Conservation (phyloP, 345 rosid genomes). For the Draba incana region DNA sequence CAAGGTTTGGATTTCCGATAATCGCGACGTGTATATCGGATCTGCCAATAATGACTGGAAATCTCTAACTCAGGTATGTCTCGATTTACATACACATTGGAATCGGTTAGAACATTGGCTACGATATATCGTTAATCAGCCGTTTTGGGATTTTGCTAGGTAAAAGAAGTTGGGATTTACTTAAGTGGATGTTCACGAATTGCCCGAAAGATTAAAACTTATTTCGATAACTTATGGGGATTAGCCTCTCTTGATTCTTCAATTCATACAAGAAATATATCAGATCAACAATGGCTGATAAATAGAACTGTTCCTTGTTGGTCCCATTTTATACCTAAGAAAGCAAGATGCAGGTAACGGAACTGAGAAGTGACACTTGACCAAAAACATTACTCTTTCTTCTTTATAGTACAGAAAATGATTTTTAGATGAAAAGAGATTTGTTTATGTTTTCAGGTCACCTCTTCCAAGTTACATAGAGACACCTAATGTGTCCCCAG, state of each 20-base stretch:
- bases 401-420: not conserved
- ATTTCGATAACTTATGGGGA: slow-evolving; percentile 69
- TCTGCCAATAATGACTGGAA: slow-evolving; percentile 97
- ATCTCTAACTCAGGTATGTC: slow-evolving; percentile 82
- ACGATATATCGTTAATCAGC: not conserved
- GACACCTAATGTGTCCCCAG: slow-evolving; percentile 54
- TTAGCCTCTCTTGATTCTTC: slow-evolving; percentile 65
- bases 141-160: slow-evolving; percentile 43
- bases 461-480: slow-evolving; percentile 63
- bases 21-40: slow-evolving; percentile 72
- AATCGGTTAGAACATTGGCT: not conserved
- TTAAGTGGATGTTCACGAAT: slow-evolving; percentile 67
- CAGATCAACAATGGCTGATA: slow-evolving; percentile 75
- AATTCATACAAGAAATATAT: slow-evolving; percentile 48
- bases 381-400: not conserved
- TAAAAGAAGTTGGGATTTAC: slow-evolving; percentile 86
- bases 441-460: slow-evolving; percentile 46
- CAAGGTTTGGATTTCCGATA: slow-evolving; percentile 88
- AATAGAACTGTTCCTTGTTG: slow-evolving; percentile 87
- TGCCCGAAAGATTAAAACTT: slow-evolving; percentile 56
- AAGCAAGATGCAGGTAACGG: slow-evolving; percentile 61
- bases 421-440: not conserved
- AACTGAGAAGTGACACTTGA: not conserved
- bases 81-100: not conserved
- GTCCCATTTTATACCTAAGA: slow-evolving; percentile 68